Percentiles rank a stretch among this genome's conserved stretches.
These are phyloP conservation scores for Pleurotus tuber-regium DNA, from an alignment of 768 basidiomycete genomes.

Conservation along the genomic window DNA sequence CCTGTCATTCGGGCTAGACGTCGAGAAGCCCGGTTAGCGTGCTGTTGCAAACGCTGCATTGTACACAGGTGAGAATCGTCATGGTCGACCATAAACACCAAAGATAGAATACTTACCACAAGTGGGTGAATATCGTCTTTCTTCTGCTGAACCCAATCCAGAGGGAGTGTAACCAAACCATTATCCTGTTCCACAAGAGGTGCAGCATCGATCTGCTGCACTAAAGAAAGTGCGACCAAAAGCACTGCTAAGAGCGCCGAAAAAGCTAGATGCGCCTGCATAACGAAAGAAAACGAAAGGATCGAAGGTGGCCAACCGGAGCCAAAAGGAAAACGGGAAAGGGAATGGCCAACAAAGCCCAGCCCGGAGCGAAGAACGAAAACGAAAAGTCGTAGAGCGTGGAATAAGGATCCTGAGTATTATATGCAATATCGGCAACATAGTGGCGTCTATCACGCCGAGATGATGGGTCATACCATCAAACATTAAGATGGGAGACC, in stretches of 20 bases:
- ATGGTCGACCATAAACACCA: too few relatives aligned
- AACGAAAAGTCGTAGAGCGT: too few relatives aligned
- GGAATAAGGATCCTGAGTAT: too few relatives aligned
- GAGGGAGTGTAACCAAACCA: constrained; percentile 40
- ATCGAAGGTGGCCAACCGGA: not conserved
- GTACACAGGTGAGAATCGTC: too few relatives aligned
- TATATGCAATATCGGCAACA: too few relatives aligned
- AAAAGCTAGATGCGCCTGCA: constrained; percentile 56
- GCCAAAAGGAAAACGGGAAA: constrained; percentile 27
- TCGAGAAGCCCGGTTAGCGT: constrained; percentile 50
- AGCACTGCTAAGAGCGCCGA: constrained; percentile 52
- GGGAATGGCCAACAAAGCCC: constrained; percentile 22
- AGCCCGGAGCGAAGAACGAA: constrained; percentile 24
- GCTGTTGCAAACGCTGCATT: constrained; percentile 38
- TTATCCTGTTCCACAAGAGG: constrained; percentile 33
- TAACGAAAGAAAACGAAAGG: constrained; percentile 30
- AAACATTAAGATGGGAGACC: too few relatives aligned
- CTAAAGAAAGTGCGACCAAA: constrained; percentile 39
- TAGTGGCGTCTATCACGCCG: too few relatives aligned
- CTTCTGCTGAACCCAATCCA: constrained; percentile 34
- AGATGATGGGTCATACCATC: too few relatives aligned
- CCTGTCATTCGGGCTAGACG: constrained; percentile 61
- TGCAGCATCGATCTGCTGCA: constrained; percentile 43
- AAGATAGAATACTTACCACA: constrained; percentile 28
- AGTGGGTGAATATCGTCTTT: constrained; percentile 30